Conservation (phyloP, 2,329 filamentous ascomycete genomes). For the Colletotrichum orbiculare region DNA sequence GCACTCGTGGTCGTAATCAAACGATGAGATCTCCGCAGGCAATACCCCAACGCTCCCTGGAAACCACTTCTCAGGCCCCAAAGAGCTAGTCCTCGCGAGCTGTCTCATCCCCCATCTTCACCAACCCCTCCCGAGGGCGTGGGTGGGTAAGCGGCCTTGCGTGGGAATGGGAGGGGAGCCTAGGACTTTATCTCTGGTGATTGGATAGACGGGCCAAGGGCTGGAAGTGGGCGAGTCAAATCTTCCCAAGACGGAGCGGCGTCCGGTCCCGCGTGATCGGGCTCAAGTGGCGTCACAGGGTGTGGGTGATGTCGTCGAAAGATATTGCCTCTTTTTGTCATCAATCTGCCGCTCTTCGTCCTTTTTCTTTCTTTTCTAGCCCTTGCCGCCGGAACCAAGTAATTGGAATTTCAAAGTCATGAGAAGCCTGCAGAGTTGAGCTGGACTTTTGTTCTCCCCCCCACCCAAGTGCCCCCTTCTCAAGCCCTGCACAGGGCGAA, state of each 20-base stretch:
- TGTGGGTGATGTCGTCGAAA: constrained; percentile 5
- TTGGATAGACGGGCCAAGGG: constrained; percentile 27
- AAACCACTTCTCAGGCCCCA: not conserved
- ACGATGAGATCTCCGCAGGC: not conserved
- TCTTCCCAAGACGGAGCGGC: not conserved
- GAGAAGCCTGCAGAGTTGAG: not conserved
- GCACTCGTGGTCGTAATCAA: no score
- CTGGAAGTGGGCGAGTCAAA: constrained; percentile 6
- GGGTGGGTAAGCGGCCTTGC: constrained; percentile 10
- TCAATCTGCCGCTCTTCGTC: not conserved
- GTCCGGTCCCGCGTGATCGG: constrained; percentile 33
- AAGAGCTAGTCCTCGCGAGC: constrained; percentile 12
- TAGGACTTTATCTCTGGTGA: constrained; percentile 3
- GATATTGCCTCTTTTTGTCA: constrained; percentile 9
- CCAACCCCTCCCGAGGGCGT: not conserved
- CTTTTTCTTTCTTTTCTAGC: not conserved
- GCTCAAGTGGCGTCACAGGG: constrained; percentile 23
- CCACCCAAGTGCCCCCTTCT: no score
- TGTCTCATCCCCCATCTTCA: constrained; percentile 23
- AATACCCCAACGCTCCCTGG: constrained; percentile 2
- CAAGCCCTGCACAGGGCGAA: no score
- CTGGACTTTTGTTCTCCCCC: not conserved
- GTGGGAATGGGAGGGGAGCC: constrained; percentile 29
- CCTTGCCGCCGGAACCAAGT: not conserved
- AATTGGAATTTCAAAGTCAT: not conserved